phyloP scores from a whole-genome alignment of 2,329 filamentous ascomycete genomes.

The Diaporthe vexans region DNA sequence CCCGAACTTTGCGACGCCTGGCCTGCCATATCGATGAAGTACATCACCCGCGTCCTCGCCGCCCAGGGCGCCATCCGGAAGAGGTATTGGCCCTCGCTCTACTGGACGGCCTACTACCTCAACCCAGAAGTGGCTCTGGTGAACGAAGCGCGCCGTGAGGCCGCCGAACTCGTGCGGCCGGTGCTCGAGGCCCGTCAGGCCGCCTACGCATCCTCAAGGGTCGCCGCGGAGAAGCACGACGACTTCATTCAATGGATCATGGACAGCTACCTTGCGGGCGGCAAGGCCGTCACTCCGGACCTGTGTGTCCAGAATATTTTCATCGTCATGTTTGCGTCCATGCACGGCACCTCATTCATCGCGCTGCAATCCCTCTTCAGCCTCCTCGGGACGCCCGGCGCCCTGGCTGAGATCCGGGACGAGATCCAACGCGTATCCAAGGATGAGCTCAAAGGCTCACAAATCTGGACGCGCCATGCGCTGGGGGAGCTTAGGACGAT shows the following conservation, averaged over 20 bases:
- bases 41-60: constrained; percentile 41
- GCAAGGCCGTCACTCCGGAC: constrained; percentile 41
- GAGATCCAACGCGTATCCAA: not conserved
- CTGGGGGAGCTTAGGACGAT: constrained; percentile 42
- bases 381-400: constrained; percentile 40
- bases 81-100: constrained; percentile 42
- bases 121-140: constrained; percentile 41
- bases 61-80: constrained; percentile 42
- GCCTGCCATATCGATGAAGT: constrained; percentile 42
- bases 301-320: constrained; percentile 43
- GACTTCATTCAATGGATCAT: constrained; percentile 45
- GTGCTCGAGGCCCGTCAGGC: constrained; percentile 43
- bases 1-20: constrained; percentile 44
- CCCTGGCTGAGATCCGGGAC: constrained; percentile 38
- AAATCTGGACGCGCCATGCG: constrained; percentile 43
- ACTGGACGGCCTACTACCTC: constrained; percentile 44
- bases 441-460: constrained; percentile 38
- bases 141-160: constrained; percentile 33
- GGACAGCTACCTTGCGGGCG: constrained; percentile 42
- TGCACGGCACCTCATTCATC: constrained; percentile 37
- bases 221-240: constrained; percentile 36
- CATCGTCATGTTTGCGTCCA: constrained; percentile 45
- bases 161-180: constrained; percentile 42
- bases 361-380: constrained; percentile 21
- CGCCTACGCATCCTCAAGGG: not conserved